Evolutionary conservation across 345 rosid species (phyloP).

Genomic region (Populus tremula): DNA sequence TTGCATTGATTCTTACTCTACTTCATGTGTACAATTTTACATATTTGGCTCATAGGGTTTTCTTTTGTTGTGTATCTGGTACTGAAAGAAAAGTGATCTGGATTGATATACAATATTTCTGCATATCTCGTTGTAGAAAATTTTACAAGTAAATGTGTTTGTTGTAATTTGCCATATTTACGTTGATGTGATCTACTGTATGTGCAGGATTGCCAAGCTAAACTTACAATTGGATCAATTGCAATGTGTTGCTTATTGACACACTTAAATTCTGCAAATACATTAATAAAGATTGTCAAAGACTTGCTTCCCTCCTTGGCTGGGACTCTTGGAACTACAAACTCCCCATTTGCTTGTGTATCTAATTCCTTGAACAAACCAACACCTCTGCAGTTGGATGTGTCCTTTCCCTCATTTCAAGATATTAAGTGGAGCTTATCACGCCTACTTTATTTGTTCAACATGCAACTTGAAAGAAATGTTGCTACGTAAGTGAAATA

Average conservation of each 20-base stretch:
- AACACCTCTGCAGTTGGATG: slow-evolving; percentile 66
- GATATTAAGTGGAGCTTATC: slow-evolving; percentile 71
- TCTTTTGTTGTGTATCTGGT: background rate
- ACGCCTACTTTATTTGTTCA: slow-evolving; percentile 74
- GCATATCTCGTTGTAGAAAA: background rate
- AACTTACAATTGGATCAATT: slow-evolving; percentile 40
- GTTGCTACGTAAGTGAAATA: slow-evolving; percentile 72
- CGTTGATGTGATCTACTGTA: slow-evolving; percentile 21
- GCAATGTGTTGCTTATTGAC: slow-evolving; percentile 43
- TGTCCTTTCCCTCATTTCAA: slow-evolving; percentile 64
- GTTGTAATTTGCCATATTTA: slow-evolving; percentile 1
- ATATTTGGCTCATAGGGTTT: background rate
- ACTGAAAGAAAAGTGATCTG: background rate
- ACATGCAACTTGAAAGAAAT: slow-evolving; percentile 85
- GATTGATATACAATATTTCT: background rate
- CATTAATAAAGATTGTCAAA: slow-evolving; percentile 35
- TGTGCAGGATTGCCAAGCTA: slow-evolving; percentile 50
- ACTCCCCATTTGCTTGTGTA: slow-evolving; percentile 63
- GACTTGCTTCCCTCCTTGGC: slow-evolving; percentile 32
- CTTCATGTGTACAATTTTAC: background rate
- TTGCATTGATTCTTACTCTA: background rate
- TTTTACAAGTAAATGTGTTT: background rate
- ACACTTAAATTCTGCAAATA: slow-evolving; percentile 28
- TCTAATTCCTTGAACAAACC: slow-evolving; percentile 81
- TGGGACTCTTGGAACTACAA: slow-evolving; percentile 38